Evolutionary conservation across 148 eudicot genomes (phyloP), one percentile per base, ranked within the genome.

Genomic region (Camellia granthamiana): DNA sequence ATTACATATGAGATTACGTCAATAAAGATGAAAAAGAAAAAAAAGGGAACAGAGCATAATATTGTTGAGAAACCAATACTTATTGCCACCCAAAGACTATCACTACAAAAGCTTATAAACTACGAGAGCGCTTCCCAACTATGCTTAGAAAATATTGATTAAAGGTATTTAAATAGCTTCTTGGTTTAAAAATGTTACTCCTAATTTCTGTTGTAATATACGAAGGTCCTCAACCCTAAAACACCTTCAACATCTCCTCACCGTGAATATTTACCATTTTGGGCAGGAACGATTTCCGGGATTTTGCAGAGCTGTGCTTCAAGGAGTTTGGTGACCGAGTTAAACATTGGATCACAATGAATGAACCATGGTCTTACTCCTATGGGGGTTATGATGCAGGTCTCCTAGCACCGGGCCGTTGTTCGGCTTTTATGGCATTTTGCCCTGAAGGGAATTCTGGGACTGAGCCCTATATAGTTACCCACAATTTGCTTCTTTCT

Each of bases 251-350:
- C 16, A 49, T 14, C 5, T 1, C 58, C 62, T 15, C 62, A 11
- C 62, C 1, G 0, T 11, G 11, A 12, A 67, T 10, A 51, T 18
- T 47, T 7, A 8, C 4, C 56, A 30, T 58, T 6, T 30, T 72
- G 14, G 41, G 47, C 85, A 85, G 87, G 58, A 67, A 85, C 2
- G 83, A 85, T 74, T 85, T 76, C 46, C 4, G 2, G 42, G 71
- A 85, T 51, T 85, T 62, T 64, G 82, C 88, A 10, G 85, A 86
- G 0, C 77, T 86, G 8, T 86, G 85, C 77, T 86, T 80, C 69
- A 69, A 74, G 11, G 78, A 83, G 23, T 86, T 83, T 64, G 88
- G 88, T 63, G 85, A 86, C 13, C 75, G 85, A 69, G 88, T 86
- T 2, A 80, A 86, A 66, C 19, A 70, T 47, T 86, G 85, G 88